phyloP scores from a whole-genome alignment of 2,329 filamentous ascomycete species.

The Colletotrichum falcatum region DNA sequence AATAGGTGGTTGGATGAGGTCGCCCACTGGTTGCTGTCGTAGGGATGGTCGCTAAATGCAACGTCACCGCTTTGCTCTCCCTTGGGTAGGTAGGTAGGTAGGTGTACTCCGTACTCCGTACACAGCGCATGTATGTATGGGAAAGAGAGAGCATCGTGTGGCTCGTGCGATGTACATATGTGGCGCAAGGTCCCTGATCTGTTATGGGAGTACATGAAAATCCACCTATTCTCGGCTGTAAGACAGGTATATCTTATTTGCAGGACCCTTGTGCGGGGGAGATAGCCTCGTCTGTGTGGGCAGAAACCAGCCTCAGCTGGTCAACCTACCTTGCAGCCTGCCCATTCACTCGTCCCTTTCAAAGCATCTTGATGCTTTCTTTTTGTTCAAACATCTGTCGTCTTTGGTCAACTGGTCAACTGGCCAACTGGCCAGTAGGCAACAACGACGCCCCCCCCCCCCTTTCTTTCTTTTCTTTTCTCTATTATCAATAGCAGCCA shows the following conservation, averaged over 20 bases:
- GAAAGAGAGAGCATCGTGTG: constrained; percentile 14
- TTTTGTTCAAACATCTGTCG: not conserved
- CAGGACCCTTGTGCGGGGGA: constrained; percentile 14
- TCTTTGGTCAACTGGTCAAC: not conserved
- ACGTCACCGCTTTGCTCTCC: constrained; percentile 37
- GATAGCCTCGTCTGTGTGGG: not conserved
- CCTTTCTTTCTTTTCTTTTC: not conserved
- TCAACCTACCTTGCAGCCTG: no score
- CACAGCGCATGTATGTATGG: constrained; percentile 14
- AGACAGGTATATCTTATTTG: constrained; percentile 13
- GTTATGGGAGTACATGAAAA: not conserved
- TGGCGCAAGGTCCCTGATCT: constrained; percentile 3
- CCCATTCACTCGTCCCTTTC: no score
- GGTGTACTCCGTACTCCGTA: constrained; percentile 12
- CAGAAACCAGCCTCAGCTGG: constrained; percentile 28
- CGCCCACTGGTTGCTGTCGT: constrained; percentile 14
- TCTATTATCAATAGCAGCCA: not conserved
- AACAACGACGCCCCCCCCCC: no score
- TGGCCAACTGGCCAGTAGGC: not conserved
- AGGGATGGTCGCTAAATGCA: constrained; percentile 24
- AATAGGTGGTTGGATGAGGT: not conserved
- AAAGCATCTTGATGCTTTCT: constrained; percentile 13
- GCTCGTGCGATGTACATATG: constrained; percentile 18
- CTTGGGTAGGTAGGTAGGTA: not conserved
- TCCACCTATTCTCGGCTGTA: fast-evolving